phyloP scores from a whole-genome alignment of 2,329 filamentous ascomycete species.

The Fusarium duplospermum region DNA sequence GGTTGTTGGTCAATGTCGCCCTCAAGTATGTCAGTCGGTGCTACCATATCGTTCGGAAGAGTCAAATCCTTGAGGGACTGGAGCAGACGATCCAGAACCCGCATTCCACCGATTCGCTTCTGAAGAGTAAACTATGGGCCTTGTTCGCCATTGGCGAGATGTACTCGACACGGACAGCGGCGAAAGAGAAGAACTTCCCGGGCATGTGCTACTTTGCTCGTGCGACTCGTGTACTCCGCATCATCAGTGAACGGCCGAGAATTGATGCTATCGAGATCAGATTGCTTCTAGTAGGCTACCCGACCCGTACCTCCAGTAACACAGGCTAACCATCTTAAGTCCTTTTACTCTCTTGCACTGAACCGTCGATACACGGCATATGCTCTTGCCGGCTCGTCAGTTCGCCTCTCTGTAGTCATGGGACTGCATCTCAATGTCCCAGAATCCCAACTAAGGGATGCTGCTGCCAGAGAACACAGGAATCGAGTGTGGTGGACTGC shows the following conservation, averaged over 20 bases:
- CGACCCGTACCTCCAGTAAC: fast-evolving
- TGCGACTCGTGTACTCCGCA: conserved; percentile 52
- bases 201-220: conserved; percentile 57
- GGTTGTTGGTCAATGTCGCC: conserved; percentile 51
- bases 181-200: conserved; percentile 52
- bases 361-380: conserved; percentile 60
- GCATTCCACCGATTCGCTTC: conserved; percentile 47
- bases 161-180: conserved; percentile 54
- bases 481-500: conserved; percentile 58
- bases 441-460: conserved; percentile 54
- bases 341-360: conserved; percentile 56
- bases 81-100: conserved; percentile 53
- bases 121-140: conserved; percentile 56
- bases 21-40: conserved; percentile 53
- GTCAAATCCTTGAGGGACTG: conserved; percentile 50
- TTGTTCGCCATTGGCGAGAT: conserved; percentile 60
- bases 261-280: conserved; percentile 58
- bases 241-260: conserved; percentile 55
- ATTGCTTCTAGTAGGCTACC: conserved; percentile 55
- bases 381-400: conserved; percentile 56
- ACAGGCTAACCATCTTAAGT: conserved; percentile 40
- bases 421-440: conserved; percentile 56
- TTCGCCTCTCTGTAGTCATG: conserved; percentile 57
- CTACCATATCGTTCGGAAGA: conserved; percentile 57
- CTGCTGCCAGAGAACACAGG: conserved; percentile 52